Evolutionary conservation across 768 basidiomycete species (phyloP), one percentile per base, ranked within the genome.

Genomic region (Chalciporus pseudorubinellus): DNA sequence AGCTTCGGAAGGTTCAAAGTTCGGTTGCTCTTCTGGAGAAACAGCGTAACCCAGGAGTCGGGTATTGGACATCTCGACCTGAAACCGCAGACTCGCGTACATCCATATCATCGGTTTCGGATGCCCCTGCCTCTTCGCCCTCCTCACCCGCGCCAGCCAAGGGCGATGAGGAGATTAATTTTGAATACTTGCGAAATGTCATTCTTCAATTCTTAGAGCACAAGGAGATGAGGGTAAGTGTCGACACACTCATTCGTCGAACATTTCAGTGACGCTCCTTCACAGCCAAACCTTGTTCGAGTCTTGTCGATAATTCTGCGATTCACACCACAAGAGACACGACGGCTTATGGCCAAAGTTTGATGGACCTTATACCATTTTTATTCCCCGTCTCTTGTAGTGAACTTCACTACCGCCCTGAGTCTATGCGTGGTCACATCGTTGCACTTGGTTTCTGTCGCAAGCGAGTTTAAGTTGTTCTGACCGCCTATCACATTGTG

Each of bases 171-270:
- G 95, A 95, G 55, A 81, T 98, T 48, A 98, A 95, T 63, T 73
- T 95, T 8, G 97, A 98, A 71, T 99, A 99, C 70, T 70, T 99
- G 41, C 79, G 97, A 51, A 98, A 98, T 68, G 89, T 98, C 28
- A 92, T 98, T 50, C 69, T 99, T 41, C 97, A 98, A 67, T 99
- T 99, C 74, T 76, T 99, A 44, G 97, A 99, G 66, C 91, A 98
- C 72, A 94, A 95, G 67, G 94, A 98, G 69, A 98, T 98, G 94
- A 80, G 97, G 72, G 94, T 94, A 64, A 66, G 91, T 74, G 36
- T 39, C 31, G 13, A 46, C 7, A 46, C 7, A 18, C n/a, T 34
- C 21, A 22, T 20, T 33, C 18, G 33, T 4, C 5, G 2, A 19
- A 13, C 39, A 22, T 44, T 19, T 31, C 36, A 19, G 12, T 57